Evolutionary conservation across 495 filamentous ascomycete species (phyloP), one percentile per base, ranked within the genome.

Genomic region (Penicillium cosmopolitanum): DNA sequence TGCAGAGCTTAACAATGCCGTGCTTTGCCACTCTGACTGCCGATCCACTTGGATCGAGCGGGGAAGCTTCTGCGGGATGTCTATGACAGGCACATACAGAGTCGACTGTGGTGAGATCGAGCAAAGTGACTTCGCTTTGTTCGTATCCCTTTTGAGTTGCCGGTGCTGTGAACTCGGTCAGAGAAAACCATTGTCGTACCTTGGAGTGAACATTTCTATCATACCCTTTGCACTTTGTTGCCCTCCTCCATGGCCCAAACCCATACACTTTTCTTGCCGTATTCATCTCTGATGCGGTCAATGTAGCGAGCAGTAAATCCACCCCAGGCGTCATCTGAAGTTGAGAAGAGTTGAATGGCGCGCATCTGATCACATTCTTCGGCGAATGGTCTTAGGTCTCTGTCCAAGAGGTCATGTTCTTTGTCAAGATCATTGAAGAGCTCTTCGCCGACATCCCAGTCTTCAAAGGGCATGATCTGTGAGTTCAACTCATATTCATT

Each of bases 361-460:
- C 97, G 93, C 73, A 98, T 78, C 57, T 90, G 87, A 70, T 99
- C 95, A 58, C 93, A 95, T 73, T 97, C 95, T 74, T 99, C 95
- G 1, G 86, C 85, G 66, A 96, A 96, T 1, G 84, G 84, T 55
- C 96, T 82, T 31, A 98, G 66, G 69, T 99, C 96, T 18, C 93
- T 81, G 66, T 99, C 95, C 9, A 98, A 74, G 6, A 98, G 62
- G 65, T 97, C 93, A 58, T 90, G 85, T 62, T 97, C 93, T 61
- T 86, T 87, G 66, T 98, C 92, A 18, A 97, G 78, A 47, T 82
- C 83, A 23, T 73, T 77, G 63, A 98, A 99, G 5, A 99, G 80
- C 8, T 96, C 93, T 67, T 89, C 88, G 12, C 95, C 95, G 11
- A 84, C 77, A 33, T 80, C 75, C 86, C 88, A 96, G 52, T 86